phyloP scores from a whole-genome alignment of 208 protist genomes.

The Leishmania mexicana region DNA sequence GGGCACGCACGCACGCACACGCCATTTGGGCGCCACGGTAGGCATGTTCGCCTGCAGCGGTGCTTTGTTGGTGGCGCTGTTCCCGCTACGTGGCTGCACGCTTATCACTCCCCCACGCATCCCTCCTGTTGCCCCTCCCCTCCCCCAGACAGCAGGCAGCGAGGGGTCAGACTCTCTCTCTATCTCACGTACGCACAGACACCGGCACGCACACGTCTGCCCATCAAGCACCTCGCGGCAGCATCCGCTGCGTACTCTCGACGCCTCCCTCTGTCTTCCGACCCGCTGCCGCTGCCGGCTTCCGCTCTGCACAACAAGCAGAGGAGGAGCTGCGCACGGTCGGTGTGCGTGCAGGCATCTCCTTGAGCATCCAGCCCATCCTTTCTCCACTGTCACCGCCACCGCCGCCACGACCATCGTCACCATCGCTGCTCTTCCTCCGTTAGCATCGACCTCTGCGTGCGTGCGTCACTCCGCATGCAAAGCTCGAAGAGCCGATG shows the following conservation, averaged over 20 bases:
- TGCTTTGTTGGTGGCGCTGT: neutral
- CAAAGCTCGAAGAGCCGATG: neutral
- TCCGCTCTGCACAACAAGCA: neutral
- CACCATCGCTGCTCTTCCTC: neutral
- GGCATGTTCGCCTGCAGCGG: neutral
- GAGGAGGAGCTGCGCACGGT: neutral
- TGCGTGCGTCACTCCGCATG: slow-evolving; percentile 3
- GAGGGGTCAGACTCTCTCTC: neutral
- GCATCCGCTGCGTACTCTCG: neutral
- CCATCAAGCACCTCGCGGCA: neutral
- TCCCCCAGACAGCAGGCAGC: neutral
- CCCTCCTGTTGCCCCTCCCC: neutral
- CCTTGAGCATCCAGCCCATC: neutral
- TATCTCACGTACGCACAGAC: neutral
- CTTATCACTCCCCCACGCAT: neutral
- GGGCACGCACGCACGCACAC: neutral
- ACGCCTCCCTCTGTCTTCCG: too few species aligned
- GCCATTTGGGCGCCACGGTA: neutral
- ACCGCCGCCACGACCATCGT: neutral
- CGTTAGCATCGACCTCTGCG: neutral
- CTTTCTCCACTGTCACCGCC: neutral
- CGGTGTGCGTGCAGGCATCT: neutral
- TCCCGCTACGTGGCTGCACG: neutral
- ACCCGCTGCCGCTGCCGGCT: too few species aligned
- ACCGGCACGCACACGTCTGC: neutral